Evolutionary conservation across 352 stramenopile species (phyloP).

Genomic region (Pythium oligandrum): DNA sequence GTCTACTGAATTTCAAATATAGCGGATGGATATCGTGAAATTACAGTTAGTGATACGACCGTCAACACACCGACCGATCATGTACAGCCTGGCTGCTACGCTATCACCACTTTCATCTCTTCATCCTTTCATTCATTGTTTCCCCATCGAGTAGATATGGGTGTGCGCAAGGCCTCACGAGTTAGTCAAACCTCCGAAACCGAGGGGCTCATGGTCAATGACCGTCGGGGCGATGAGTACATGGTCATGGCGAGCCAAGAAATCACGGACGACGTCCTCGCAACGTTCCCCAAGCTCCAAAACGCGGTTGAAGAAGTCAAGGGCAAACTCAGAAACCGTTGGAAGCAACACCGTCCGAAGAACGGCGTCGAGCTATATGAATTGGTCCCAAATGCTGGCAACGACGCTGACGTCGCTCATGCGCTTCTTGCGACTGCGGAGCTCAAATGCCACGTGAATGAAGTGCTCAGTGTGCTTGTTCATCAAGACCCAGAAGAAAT

Average conservation of each 20-base stretch:
- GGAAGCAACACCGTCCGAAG: constrained; percentile 30
- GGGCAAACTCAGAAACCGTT: constrained; percentile 27
- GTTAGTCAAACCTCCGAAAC: not conserved
- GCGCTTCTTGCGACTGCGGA: constrained; percentile 43
- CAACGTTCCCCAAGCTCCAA: constrained; percentile 52
- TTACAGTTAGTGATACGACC: too few relatives aligned
- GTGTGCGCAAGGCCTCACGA: too few relatives aligned
- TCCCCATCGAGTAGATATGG: too few relatives aligned
- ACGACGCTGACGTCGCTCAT: constrained; percentile 31
- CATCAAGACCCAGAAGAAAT: constrained; percentile 34
- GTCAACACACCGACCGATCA: too few relatives aligned
- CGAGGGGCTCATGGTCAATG: constrained; percentile 9
- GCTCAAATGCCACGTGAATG: constrained; percentile 58
- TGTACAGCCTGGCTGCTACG: too few relatives aligned
- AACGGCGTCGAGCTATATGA: constrained; percentile 41
- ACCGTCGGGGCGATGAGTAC: constrained; percentile 14
- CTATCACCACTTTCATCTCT: too few relatives aligned
- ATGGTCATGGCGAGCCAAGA: constrained; percentile 41
- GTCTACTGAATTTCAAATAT: too few relatives aligned
- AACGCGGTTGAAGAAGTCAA: constrained; percentile 21
- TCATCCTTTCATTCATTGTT: too few relatives aligned
- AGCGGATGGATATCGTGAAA: too few relatives aligned
- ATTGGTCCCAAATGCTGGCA: constrained; percentile 21
- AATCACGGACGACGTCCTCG: constrained; percentile 52
- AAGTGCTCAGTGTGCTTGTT: constrained; percentile 51